phyloP scores from a whole-genome alignment of 2,329 filamentous ascomycete genomes.

The Neonectria hederae region DNA sequence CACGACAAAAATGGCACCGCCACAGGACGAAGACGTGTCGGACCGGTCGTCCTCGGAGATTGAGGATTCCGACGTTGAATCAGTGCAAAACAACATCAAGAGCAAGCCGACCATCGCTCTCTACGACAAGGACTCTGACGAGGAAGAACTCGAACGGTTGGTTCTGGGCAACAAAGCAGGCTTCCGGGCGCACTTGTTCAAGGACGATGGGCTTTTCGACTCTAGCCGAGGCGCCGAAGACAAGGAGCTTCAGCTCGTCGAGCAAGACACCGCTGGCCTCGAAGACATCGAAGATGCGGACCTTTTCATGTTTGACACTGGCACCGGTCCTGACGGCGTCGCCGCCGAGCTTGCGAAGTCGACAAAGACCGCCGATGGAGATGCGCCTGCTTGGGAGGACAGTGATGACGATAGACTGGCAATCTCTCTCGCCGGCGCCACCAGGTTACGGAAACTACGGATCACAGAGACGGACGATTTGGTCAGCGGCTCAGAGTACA shows the following conservation, averaged over 20 bases:
- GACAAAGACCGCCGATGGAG: constrained; percentile 40
- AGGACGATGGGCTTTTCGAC: constrained; percentile 54
- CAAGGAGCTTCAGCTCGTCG: constrained; percentile 47
- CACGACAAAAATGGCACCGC: constrained; percentile 45
- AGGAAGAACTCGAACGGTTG: constrained; percentile 85
- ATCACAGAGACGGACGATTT: constrained; percentile 84
- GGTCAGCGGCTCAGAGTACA: constrained; percentile 87
- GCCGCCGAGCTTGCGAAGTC: constrained; percentile 45
- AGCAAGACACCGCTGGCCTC: constrained; percentile 61
- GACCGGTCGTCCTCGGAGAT: constrained; percentile 44
- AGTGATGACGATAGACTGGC: constrained; percentile 92
- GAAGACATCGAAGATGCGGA: constrained; percentile 78
- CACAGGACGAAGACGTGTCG: constrained; percentile 42
- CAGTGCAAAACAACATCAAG: constrained; percentile 41
- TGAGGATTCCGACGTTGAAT: constrained; percentile 42
- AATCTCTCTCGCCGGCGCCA: constrained; percentile 81
- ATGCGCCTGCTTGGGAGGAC: constrained; percentile 83
- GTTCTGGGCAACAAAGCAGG: constrained; percentile 89
- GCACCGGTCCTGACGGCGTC: constrained; percentile 52
- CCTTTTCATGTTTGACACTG: constrained; percentile 85
- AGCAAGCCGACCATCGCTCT: constrained; percentile 44
- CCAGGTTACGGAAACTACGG: constrained; percentile 83
- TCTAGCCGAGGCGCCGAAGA: constrained; percentile 47
- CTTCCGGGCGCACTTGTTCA: constrained; percentile 79
- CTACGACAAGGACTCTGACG: constrained; percentile 79